Evolutionary conservation across 2,329 filamentous ascomycete species (phyloP), one percentile per base, ranked within the genome.

Genomic region (Nannizziopsis arthrosporioides): DNA sequence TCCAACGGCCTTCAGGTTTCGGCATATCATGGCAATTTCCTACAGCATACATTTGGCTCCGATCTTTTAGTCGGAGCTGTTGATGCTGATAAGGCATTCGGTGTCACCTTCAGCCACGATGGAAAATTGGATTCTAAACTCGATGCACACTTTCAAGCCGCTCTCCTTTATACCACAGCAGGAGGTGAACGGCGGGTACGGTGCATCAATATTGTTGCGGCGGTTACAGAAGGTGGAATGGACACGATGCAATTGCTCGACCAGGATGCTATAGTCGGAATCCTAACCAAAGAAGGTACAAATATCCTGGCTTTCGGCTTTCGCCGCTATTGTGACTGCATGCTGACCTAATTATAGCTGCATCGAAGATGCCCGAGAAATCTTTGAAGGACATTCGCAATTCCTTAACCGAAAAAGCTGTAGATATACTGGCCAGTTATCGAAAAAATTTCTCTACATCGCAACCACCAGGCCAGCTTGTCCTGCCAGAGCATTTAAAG

Each of bases 41-140:
- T 93, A 44, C 92, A 98, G 61, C 88, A 95, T 68, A 92, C 85
- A 0, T 94, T 94, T 61, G 89, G 88, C 9, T 88, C 89, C 2
- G 92, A 98, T 66, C 77, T 98, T 39, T 89, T 98, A 63, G 85
- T 98, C 58, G 92, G 92, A 22, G 79, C 85, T 44, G 81, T 96
- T 44, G 92, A 96, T 63, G 82, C 87, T 15, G 92, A 98, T 68
- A 95, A 95, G 70, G 87, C 90, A 8, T 76, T 98, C 55, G 85
- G 82, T 2, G 85, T 96, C 9, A 82, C 87, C 42, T 98, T 98
- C 64, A 85, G 79, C 58, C 94, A 98, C 65, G 92, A 98, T 61
- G 92, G 92, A 51, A 96, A 96, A 68, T 78, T 98, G n/a, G 92
- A 98, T 66, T 74, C 87, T 3, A 95, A 95, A 67, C 76, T 96